These are phyloP conservation scores for Phytophthora pisi DNA, from an alignment of 352 stramenopile species.

Conservation along the genomic window DNA sequence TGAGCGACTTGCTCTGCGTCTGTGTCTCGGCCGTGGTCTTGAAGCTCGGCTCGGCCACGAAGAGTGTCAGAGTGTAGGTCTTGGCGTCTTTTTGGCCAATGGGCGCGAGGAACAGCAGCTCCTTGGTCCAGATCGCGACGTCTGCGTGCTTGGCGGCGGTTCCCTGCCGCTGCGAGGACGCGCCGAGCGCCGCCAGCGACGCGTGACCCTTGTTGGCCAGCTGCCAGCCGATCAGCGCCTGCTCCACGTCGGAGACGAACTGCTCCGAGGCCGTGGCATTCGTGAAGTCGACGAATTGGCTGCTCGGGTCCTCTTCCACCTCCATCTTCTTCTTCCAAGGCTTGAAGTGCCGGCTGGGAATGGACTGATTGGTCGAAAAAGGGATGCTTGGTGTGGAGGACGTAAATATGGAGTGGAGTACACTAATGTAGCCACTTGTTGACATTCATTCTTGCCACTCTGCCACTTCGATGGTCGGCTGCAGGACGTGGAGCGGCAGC, in stretches of 20 bases:
- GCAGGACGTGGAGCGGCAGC: slow-evolving; percentile 25
- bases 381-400: neutral
- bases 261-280: slow-evolving; percentile 83
- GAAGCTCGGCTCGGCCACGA: slow-evolving; percentile 24
- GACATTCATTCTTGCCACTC: neutral
- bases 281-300: slow-evolving; percentile 88
- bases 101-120: slow-evolving; percentile 36
- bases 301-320: slow-evolving; percentile 85
- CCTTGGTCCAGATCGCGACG: slow-evolving; percentile 38
- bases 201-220: slow-evolving; percentile 71
- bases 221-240: slow-evolving; percentile 74
- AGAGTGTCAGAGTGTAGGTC: slow-evolving; percentile 61
- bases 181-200: slow-evolving; percentile 20
- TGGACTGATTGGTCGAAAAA: neutral
- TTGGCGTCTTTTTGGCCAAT: slow-evolving; percentile 19
- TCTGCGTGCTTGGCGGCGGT: neutral
- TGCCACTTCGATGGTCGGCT: neutral
- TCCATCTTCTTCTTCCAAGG: slow-evolving; percentile 35
- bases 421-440: neutral
- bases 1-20: slow-evolving; percentile 1
- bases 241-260: slow-evolving; percentile 79
- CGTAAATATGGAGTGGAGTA: neutral
- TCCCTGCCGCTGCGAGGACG: neutral
- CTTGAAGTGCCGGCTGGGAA: slow-evolving; percentile 24
- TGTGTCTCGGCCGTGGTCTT: neutral